A percentile compares a stretch with the other conserved stretches of the same genome.
These are phyloP conservation scores for Mycena polygramma DNA, from an alignment of 768 basidiomycete species.

Conservation along the genomic window DNA sequence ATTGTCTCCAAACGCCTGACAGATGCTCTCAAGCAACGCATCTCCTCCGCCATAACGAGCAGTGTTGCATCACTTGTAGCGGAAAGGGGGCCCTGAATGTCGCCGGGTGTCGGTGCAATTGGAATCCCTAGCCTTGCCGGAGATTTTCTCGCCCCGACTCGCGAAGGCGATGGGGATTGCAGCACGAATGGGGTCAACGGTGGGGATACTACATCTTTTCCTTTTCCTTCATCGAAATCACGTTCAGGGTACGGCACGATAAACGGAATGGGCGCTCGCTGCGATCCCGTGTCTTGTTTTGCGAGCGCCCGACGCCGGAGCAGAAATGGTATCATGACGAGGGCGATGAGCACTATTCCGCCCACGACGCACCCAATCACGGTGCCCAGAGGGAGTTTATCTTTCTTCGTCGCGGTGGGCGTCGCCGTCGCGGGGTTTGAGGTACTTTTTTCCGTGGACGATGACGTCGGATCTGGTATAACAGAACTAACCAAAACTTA, in stretches of 20 bases:
- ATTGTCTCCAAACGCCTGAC: neutral
- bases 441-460: neutral
- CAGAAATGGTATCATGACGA: neutral
- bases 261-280: neutral
- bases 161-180: neutral
- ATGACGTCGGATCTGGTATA: slow-evolving; percentile 7
- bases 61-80: neutral
- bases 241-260: neutral
- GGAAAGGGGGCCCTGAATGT: slow-evolving; percentile 9
- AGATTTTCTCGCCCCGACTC: neutral
- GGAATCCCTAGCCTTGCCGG: neutral
- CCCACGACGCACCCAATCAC: slow-evolving; percentile 3
- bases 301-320: slow-evolving; percentile 10
- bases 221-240: neutral
- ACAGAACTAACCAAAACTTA: neutral
- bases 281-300: neutral
- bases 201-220: neutral
- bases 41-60: slow-evolving; percentile 5
- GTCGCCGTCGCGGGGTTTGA: neutral
- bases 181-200: neutral
- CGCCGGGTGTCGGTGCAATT: neutral
- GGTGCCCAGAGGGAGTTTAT: slow-evolving; percentile 7
- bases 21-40: slow-evolving; percentile 7
- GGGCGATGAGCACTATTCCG: neutral
- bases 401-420: neutral